These are phyloP conservation scores for Lentinula lateritia DNA, from an alignment of 768 basidiomycete species.

Conservation along the genomic window DNA sequence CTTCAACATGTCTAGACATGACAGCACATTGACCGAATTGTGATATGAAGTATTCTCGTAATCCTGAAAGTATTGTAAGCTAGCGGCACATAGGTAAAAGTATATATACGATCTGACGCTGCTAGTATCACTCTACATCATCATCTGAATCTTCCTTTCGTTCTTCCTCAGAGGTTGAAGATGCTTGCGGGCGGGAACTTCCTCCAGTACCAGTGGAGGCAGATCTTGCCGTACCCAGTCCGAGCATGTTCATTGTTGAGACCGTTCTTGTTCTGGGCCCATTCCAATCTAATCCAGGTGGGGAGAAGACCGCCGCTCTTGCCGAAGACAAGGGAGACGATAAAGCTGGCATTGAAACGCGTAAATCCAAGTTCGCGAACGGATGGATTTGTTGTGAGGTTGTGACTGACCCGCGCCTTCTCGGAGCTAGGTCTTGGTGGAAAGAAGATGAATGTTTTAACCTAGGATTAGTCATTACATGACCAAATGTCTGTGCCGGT, in stretches of 20 bases:
- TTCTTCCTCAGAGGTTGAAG: neutral
- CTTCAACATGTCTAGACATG: too few relatives aligned
- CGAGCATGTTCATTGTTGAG: conserved; percentile 62
- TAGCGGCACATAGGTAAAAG: neutral
- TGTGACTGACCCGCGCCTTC: conserved; percentile 19
- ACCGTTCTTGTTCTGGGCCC: conserved; percentile 39
- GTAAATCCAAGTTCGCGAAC: conserved; percentile 41
- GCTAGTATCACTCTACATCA: neutral
- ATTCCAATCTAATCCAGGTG: conserved; percentile 10
- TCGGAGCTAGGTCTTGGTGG: neutral
- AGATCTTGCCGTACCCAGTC: conserved; percentile 35
- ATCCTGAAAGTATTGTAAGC: neutral
- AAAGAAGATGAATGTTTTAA: conserved; percentile 42
- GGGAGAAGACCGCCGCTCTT: conserved; percentile 2
- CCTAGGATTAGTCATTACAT: conserved; percentile 63
- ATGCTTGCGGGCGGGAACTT: neutral
- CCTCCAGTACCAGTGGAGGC: neutral
- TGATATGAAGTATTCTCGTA: too few relatives aligned
- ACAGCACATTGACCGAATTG: too few relatives aligned
- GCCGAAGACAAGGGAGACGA: conserved; percentile 1
- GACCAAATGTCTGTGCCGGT: conserved; percentile 59
- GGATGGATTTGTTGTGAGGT: conserved; percentile 24
- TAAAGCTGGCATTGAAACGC: conserved; percentile 51
- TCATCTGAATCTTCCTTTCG: neutral
- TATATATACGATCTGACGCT: neutral